Percentiles rank a stretch among this genome's conserved stretches.
Conservation (phyloP, 2,329 filamentous ascomycete species). For the Calycina herbarum region DNA sequence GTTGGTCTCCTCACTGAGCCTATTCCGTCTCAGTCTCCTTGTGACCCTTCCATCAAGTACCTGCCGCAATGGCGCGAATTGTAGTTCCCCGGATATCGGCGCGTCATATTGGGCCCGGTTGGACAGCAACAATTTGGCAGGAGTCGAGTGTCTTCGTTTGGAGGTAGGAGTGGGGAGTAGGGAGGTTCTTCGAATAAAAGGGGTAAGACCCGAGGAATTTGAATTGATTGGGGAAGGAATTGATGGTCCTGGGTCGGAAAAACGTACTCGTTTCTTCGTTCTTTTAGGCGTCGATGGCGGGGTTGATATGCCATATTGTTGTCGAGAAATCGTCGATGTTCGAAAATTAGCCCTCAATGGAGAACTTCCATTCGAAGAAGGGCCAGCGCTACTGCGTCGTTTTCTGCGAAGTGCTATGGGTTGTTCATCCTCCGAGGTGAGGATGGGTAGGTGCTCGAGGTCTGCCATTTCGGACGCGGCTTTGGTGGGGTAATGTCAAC, state of each 20-base stretch:
- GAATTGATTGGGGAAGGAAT: constrained; percentile 27
- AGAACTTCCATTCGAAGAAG: constrained; percentile 20
- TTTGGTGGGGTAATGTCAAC: constrained; percentile 2
- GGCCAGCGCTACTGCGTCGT: constrained; percentile 45
- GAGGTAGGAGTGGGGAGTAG: constrained; percentile 41
- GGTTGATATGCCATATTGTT: constrained; percentile 29
- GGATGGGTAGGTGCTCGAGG: constrained; percentile 20
- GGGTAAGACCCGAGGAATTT: constrained; percentile 55
- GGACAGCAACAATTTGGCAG: constrained; percentile 29
- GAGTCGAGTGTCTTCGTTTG: constrained; percentile 49
- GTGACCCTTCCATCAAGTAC: constrained; percentile 58
- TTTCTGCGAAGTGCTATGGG: constrained; percentile 58
- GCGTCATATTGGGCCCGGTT: constrained; percentile 29
- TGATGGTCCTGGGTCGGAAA: constrained; percentile 56
- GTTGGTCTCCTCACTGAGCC: constrained; percentile 60
- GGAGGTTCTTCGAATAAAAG: constrained; percentile 55
- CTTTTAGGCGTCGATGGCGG: constrained; percentile 34
- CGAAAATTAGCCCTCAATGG: constrained; percentile 19
- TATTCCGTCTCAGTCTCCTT: constrained; percentile 55
- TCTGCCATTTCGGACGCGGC: constrained; percentile 26
- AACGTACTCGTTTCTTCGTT: constrained; percentile 53
- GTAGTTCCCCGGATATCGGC: constrained; percentile 42
- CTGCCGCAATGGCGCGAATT: constrained; percentile 53
- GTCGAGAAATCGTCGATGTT: constrained; percentile 4
- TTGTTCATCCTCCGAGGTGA: constrained; percentile 44